Percentiles rank a stretch among this genome's conserved stretches.
Conservation (phyloP, 768 basidiomycete genomes). For the Suillus variegatus region DNA sequence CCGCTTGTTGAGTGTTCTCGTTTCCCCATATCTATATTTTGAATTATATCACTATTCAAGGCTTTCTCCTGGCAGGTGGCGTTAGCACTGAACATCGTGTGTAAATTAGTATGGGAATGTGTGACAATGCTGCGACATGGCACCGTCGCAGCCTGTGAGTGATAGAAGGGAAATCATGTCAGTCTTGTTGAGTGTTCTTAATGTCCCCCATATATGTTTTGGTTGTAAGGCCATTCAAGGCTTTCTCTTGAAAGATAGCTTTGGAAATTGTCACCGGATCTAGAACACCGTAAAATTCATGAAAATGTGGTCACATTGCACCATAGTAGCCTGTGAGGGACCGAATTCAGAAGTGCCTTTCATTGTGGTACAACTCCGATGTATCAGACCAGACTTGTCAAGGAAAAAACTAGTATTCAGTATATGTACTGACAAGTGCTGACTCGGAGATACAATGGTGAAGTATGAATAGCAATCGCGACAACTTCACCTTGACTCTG, state of each 20-base stretch:
- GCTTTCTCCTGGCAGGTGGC: not conserved
- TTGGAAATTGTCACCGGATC: not conserved
- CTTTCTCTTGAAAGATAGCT: not conserved
- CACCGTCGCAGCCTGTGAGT: not conserved
- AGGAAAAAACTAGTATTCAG: too few species aligned
- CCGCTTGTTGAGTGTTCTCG: not conserved
- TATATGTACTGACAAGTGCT: too few species aligned
- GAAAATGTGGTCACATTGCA: too few species aligned
- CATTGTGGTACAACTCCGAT: too few species aligned
- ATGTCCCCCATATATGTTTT: not conserved
- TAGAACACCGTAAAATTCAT: not conserved
- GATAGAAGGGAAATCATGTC: not conserved
- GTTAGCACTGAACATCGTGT: not conserved
- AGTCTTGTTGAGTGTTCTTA: not conserved
- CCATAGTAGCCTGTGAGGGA: too few species aligned
- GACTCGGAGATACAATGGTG: too few species aligned
- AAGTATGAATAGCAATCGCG: too few species aligned
- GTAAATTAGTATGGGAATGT: not conserved
- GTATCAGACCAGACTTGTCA: too few species aligned
- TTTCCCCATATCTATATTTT: not conserved
- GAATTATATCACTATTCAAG: not conserved
- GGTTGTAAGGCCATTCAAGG: not conserved
- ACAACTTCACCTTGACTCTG: too few species aligned
- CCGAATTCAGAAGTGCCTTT: too few species aligned
- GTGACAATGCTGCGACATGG: not conserved